A percentile compares a stretch with the other conserved stretches of the same genome.
phyloP scores from a whole-genome alignment of 2,329 filamentous ascomycete species.

The Pestalotiopsis sp. region DNA sequence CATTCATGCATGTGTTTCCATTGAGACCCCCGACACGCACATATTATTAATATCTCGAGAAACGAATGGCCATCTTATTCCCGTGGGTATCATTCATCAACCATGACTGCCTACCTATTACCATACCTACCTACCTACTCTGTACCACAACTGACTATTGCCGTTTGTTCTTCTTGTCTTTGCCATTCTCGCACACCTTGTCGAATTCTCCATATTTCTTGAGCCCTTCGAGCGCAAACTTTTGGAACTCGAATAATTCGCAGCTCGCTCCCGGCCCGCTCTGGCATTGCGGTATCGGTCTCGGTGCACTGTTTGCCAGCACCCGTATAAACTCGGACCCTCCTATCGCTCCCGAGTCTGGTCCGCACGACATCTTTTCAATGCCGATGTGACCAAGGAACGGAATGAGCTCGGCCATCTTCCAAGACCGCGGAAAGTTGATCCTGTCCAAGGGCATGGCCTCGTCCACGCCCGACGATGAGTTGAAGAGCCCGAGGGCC shows the following conservation, averaged over 20 bases:
- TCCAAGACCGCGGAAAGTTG: conserved; percentile 67
- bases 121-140: too few relatives aligned
- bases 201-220: conserved; percentile 1
- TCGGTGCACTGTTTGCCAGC: conserved; percentile 46
- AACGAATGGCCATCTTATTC: neutral
- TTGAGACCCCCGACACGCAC: neutral
- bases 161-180: neutral
- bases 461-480: conserved; percentile 59
- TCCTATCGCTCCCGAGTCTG: conserved; percentile 40
- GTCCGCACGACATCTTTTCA: conserved; percentile 66
- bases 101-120: neutral
- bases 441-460: conserved; percentile 67
- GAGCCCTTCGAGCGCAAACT: conserved; percentile 20
- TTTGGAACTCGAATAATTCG: conserved; percentile 39
- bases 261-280: conserved; percentile 49
- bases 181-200: conserved; percentile 2
- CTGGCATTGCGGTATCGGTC: conserved; percentile 42
- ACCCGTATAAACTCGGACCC: conserved; percentile 46
- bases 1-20: neutral
- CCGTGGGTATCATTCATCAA: neutral
- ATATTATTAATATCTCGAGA: neutral
- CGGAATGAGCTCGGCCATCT: conserved; percentile 63
- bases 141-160: neutral
- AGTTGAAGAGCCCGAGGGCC: conserved; percentile 71
- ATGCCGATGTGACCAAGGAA: conserved; percentile 70